Evolutionary conservation across 75 land plant genomes (phyloP).

Genomic region (Pinus albicaulis): DNA sequence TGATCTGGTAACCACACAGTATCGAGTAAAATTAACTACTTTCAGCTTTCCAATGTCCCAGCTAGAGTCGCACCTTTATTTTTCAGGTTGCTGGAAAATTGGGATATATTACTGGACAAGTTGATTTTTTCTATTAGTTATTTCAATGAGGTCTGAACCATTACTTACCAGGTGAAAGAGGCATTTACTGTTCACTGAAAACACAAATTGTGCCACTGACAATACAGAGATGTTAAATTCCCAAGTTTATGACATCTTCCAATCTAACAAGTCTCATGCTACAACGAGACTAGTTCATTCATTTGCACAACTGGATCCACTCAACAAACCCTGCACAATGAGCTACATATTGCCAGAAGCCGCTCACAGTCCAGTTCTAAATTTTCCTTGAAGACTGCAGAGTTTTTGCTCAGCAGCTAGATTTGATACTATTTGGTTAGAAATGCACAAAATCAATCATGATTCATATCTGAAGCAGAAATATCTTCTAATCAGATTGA

Average conservation of each 20-base stretch:
- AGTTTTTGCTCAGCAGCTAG: not conserved
- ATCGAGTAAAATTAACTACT: no score
- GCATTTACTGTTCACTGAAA: not conserved
- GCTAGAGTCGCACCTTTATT: no score
- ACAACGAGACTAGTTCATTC: not conserved
- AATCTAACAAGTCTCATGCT: slow-evolving; percentile 1
- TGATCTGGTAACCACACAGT: no score
- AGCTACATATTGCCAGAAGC: not conserved
- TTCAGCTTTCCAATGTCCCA: no score
- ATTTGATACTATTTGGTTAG: not conserved
- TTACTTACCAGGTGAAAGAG: not conserved
- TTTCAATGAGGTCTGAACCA: no score
- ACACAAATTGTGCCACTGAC: not conserved
- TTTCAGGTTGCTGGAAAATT: no score
- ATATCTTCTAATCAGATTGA: not conserved
- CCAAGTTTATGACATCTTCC: not conserved
- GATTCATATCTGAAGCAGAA: not conserved
- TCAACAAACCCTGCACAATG: not conserved
- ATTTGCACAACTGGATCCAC: not conserved
- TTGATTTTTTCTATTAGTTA: no score
- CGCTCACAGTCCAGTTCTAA: not conserved
- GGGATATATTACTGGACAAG: no score
- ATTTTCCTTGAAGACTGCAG: not conserved
- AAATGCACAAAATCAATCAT: not conserved
- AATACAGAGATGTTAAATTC: not conserved